Base-by-base conservation (phyloP, 2,329 filamentous ascomycete species). In the Aspergillus cejpii region DNA sequence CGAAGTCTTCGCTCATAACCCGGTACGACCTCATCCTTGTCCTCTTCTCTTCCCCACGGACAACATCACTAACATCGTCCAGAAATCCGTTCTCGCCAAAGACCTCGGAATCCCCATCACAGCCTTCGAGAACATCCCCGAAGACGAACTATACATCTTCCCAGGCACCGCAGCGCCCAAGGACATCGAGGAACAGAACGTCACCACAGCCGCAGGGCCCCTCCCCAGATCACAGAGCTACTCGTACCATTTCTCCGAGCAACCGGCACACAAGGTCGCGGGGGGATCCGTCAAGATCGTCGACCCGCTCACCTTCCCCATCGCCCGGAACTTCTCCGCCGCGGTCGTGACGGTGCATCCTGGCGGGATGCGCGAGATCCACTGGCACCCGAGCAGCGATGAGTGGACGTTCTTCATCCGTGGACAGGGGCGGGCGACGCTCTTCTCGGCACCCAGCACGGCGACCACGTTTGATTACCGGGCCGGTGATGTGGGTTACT, bases 401-500 rank as follows among this genome's bases (percentile, higher is more conserved):
- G 85, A 89, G 63, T 90, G 85, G 85, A 85, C 80, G 5, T 90
- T 85, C 66, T 88, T 90, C 71, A 78, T 90, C 61, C 68, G 70
- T 20, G 86, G 86, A 0, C 78, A 79, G 31, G 86, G 83, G 0
- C 77, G 85, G 24, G 78, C 88, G 11, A 89, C 85, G 11, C 77
- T 90, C 52, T 90, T 89, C 59, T 83, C 78, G 0, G 76, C 84
- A 2, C 78, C 84, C 54, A 79, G 81, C 21, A 79, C 72, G 17
- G 84, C 85, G 0, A 74, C 84, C 19, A 90, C 85, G 0, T 90
- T 90, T 58, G 81, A 90, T 68, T 90, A 86, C 63, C 69, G 76
- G 5, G 76, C 83, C 1, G 86, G 85, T 1, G 86, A 90, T 55
- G 83, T 88, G 0, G 85, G 83, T 11, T 85, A 89, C 50, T 84